Percentiles rank a stretch among this genome's conserved stretches.
These are phyloP conservation scores for Cokeromyces recurvatus DNA, from an alignment of 371 early-diverging fungal species.

Conservation along the genomic window DNA sequence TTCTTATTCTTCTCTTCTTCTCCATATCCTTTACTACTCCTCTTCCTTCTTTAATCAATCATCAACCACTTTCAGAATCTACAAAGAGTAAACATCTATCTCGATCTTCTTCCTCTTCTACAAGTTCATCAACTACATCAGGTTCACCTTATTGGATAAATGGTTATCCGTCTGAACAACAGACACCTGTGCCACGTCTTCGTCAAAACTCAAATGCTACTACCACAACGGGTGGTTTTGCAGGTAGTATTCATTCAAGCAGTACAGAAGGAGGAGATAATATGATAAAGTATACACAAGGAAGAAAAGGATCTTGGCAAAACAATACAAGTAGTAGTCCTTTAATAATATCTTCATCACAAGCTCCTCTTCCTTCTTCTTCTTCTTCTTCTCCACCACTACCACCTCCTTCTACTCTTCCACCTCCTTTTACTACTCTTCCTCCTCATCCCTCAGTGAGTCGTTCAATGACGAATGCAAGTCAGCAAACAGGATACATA, in stretches of 20 bases:
- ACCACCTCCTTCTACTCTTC: not conserved
- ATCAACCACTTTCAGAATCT: no score
- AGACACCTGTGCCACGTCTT: constrained; percentile 4
- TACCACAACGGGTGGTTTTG: no score
- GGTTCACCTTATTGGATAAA: constrained; percentile 2
- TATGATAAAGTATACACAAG: not conserved
- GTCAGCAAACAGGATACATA: constrained; percentile 11
- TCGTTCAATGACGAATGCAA: not conserved
- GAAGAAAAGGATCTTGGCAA: constrained; percentile 21
- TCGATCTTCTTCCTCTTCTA: constrained; percentile 16
- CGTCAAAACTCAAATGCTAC: constrained; percentile 22
- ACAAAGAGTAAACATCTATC: constrained; percentile 18
- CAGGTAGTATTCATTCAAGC: constrained; percentile 15
- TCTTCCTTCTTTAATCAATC: no score
- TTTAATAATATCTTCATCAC: no score
- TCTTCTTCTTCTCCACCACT: constrained; percentile 1
- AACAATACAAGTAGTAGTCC: not conserved
- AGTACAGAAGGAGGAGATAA: constrained; percentile 15
- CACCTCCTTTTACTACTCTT: no score
- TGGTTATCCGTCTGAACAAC: constrained; percentile 6
- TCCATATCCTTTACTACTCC: constrained; percentile 13
- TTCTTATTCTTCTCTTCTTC: no score
- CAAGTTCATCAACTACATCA: constrained; percentile 8
- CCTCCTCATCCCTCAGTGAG: no score
- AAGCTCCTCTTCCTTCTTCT: not conserved